Percentiles rank a stretch among this genome's conserved stretches.
Conservation (phyloP, 345 rosid genomes). For the Turritis glabra region DNA sequence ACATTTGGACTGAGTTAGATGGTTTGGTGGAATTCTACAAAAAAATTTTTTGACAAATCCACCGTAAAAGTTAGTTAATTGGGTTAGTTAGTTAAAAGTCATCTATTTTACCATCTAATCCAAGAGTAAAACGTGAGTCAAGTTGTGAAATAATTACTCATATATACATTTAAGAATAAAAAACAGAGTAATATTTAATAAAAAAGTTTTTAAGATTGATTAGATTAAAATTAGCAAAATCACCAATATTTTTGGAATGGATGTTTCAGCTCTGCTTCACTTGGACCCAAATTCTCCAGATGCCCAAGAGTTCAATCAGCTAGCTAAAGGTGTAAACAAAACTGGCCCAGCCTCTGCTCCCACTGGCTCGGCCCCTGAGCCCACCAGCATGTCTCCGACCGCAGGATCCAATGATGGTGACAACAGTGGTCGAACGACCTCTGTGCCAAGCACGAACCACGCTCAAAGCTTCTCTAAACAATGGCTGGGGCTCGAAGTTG, state of each 20-base stretch:
- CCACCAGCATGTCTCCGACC: slow-evolving; percentile 21
- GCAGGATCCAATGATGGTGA: slow-evolving; percentile 20
- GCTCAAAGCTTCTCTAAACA: background rate
- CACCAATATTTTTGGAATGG: background rate
- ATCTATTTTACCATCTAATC: background rate
- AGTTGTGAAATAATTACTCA: background rate
- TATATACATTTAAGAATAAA: background rate
- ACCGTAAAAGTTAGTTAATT: too few relatives aligned
- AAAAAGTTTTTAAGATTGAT: background rate
- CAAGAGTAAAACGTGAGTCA: background rate
- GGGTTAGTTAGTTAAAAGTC: background rate
- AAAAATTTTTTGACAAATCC: background rate
- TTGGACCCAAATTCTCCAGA: slow-evolving; percentile 70
- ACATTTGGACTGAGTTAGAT: background rate
- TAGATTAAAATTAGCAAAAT: background rate
- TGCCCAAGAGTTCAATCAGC: slow-evolving; percentile 64
- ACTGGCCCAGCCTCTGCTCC: slow-evolving; percentile 26
- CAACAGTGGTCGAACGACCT: background rate
- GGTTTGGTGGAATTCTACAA: background rate
- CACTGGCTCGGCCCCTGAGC: slow-evolving; percentile 23
- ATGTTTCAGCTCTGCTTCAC: slow-evolving; percentile 43
- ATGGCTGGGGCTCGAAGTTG: slow-evolving; percentile 22
- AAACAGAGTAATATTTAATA: background rate
- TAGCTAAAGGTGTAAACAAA: slow-evolving; percentile 38
- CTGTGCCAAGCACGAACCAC: background rate